Percentiles rank a stretch among this genome's conserved stretches.
Evolutionary conservation across 148 eudicot species (phyloP).

Genomic region (Rhododendron ovatum): DNA sequence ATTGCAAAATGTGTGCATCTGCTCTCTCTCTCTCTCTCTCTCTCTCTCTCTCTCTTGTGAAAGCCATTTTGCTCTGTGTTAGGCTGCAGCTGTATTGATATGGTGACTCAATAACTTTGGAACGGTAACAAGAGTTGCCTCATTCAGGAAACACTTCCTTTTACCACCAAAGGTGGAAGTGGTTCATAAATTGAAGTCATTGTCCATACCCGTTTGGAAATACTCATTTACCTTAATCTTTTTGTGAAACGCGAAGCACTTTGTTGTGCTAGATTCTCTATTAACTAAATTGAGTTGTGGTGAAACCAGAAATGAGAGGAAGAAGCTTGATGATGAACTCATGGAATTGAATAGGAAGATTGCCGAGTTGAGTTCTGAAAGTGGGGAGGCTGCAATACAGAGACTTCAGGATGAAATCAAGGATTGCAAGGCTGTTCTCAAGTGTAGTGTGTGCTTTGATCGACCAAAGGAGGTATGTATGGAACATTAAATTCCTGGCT

Average conservation of each 20-base stretch:
- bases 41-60: background rate
- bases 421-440: constrained; percentile 88
- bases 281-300: background rate
- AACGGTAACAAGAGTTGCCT: background rate
- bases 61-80: background rate
- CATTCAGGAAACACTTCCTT: background rate
- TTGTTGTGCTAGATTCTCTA: background rate
- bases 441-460: constrained; percentile 94
- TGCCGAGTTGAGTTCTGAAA: constrained; percentile 62
- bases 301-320: constrained; percentile 51
- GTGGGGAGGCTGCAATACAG: constrained; percentile 86
- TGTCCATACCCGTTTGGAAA: background rate
- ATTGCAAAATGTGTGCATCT: background rate
- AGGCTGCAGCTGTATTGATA: background rate
- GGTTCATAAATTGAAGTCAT: background rate
- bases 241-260: background rate
- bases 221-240: background rate
- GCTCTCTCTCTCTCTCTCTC: background rate
- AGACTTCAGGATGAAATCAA: constrained; percentile 89
- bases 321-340: constrained; percentile 80
- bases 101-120: background rate
- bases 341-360: constrained; percentile 52
- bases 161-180: background rate
- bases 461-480: constrained; percentile 86
- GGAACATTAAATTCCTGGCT: background rate